Conservation (phyloP, 257 asterid species). For the Jaltomata sinuosa region DNA sequence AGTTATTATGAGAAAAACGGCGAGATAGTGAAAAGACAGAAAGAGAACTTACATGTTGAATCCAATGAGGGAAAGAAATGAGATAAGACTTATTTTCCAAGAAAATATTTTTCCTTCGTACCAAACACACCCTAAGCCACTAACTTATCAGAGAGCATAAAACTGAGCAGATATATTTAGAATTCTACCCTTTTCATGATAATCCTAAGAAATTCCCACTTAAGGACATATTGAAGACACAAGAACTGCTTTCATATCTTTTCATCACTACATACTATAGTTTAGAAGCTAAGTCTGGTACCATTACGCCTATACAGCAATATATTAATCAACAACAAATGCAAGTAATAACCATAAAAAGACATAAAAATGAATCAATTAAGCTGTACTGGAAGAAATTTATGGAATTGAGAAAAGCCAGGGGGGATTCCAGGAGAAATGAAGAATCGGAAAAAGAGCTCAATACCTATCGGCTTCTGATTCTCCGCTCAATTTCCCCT, state of each 20-base stretch:
- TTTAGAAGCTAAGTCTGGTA: background rate
- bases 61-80: too few species aligned
- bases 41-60: too few species aligned
- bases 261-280: background rate
- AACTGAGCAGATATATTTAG: background rate
- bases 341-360: background rate
- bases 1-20: too few species aligned
- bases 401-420: background rate
- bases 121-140: too few species aligned
- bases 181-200: background rate
- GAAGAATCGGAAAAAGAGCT: background rate
- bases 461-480: background rate
- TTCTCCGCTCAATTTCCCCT: background rate
- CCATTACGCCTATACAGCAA: background rate
- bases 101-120: too few species aligned
- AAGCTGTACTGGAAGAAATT: background rate
- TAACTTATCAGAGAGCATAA: background rate
- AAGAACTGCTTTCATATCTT: background rate
- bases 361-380: background rate
- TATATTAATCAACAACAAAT: background rate
- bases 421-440: background rate
- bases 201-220: background rate
- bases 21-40: too few species aligned
- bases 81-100: too few species aligned
- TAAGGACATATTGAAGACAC: background rate